These are phyloP conservation scores for Alternaria dauci DNA, from an alignment of 2,329 filamentous ascomycete species.

Conservation along the genomic window DNA sequence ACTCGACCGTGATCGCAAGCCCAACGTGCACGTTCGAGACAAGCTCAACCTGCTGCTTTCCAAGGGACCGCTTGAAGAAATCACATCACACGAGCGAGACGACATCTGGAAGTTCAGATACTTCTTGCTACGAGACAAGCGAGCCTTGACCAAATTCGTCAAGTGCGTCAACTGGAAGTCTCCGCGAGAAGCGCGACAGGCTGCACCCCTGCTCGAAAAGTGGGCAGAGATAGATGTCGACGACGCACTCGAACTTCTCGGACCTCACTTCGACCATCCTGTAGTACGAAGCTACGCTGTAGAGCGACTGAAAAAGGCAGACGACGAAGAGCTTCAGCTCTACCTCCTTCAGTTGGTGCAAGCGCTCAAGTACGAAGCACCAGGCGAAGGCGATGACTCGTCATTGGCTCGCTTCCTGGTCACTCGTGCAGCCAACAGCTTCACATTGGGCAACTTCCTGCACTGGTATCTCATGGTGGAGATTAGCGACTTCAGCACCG, in stretches of 20 bases:
- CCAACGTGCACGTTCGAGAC: constrained; percentile 93
- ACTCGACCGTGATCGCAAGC: constrained; percentile 92
- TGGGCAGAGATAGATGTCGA: constrained; percentile 99
- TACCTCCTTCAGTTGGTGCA: constrained; percentile 96
- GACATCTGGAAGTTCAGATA: constrained; percentile 98
- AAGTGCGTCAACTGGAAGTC: constrained; percentile 97
- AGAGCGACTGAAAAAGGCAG: constrained; percentile 86
- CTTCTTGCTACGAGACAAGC: constrained; percentile 89
- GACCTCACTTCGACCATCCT: constrained; percentile 88
- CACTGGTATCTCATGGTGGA: constrained; percentile 99
- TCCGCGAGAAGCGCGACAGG: constrained; percentile 82
- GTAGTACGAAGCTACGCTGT: constrained; percentile 93
- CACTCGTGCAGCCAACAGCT: constrained; percentile 83
- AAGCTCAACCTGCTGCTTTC: constrained; percentile 90
- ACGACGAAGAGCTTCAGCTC: constrained; percentile 87
- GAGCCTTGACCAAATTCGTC: constrained; percentile 90
- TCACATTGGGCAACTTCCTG: constrained; percentile 91
- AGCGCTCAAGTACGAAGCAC: constrained; percentile 76
- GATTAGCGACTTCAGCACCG: constrained; percentile 81
- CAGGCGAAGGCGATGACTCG: constrained; percentile 74
- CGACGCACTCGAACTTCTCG: constrained; percentile 91
- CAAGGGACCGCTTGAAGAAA: constrained; percentile 88
- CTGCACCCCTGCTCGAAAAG: constrained; percentile 85
- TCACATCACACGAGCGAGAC: constrained; percentile 92
- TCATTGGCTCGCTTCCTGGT: constrained; percentile 91